phyloP scores from a whole-genome alignment of 2,329 filamentous ascomycete species.

The Hymenoscyphus fructigenus region DNA sequence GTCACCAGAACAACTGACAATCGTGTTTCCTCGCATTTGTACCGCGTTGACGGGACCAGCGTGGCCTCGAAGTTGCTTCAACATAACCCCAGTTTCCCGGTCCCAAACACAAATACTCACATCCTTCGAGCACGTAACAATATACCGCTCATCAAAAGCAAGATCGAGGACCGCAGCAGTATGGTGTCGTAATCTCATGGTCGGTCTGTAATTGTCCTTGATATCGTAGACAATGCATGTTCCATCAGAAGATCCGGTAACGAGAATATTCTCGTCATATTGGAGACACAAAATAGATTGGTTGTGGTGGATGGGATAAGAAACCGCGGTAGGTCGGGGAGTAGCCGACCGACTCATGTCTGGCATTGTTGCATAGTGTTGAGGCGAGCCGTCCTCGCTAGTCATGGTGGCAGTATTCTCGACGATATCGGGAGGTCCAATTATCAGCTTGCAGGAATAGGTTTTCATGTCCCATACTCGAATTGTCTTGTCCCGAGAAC shows the following conservation, averaged over 20 bases:
- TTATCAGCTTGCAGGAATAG: constrained; percentile 79
- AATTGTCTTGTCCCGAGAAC: constrained; percentile 92
- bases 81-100: constrained; percentile 69
- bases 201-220: constrained; percentile 72
- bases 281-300: constrained; percentile 94
- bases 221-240: constrained; percentile 92
- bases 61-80: constrained; percentile 82
- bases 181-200: constrained; percentile 76
- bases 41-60: constrained; percentile 93
- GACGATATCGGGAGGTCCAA: constrained; percentile 72
- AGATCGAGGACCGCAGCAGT: constrained; percentile 89
- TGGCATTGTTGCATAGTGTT: constrained; percentile 55
- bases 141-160: constrained; percentile 86
- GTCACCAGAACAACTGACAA: constrained; percentile 92
- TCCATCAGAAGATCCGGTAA: constrained; percentile 90
- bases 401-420: constrained; percentile 51
- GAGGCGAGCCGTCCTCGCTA: constrained; percentile 50
- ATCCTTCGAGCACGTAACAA: constrained; percentile 97
- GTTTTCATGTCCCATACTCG: constrained; percentile 95
- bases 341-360: constrained; percentile 38
- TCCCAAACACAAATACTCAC: constrained; percentile 94
- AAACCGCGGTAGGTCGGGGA: constrained; percentile 54
- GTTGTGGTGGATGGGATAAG: constrained; percentile 70
- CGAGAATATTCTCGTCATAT: constrained; percentile 88
- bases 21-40: constrained; percentile 86